phyloP scores from a whole-genome alignment of 2,329 filamentous ascomycete species.

The Shiraia sp. region DNA sequence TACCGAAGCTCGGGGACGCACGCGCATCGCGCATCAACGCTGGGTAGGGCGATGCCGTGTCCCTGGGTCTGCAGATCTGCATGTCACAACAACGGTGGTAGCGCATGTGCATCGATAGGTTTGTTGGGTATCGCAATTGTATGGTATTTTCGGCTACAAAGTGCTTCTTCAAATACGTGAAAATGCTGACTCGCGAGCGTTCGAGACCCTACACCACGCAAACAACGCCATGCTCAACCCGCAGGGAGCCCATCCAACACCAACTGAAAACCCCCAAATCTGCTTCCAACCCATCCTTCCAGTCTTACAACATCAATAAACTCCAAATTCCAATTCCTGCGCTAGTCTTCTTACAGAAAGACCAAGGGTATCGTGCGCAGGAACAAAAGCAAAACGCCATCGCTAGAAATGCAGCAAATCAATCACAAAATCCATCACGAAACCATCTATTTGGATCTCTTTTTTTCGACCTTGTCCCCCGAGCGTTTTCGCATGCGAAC shows the following conservation, averaged over 20 bases:
- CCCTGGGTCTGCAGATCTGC: conserved; percentile 13
- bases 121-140: no score
- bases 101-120: background rate
- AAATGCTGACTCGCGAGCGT: conserved; percentile 16
- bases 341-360: conserved; percentile 8
- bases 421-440: conserved; percentile 3
- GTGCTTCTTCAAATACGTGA: conserved; percentile 3
- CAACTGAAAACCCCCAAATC: background rate
- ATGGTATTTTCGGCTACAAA: conserved; percentile 17
- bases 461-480: conserved; percentile 20
- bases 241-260: conserved; percentile 30
- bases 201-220: conserved; percentile 3
- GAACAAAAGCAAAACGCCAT: conserved; percentile 33
- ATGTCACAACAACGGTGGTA: conserved; percentile 4
- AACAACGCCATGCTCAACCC: conserved; percentile 40
- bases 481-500: conserved; percentile 40
- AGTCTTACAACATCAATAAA: conserved; percentile 1
- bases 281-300: background rate
- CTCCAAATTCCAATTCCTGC: conserved; percentile 4
- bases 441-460: conserved; percentile 20
- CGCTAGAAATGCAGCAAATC: conserved; percentile 29
- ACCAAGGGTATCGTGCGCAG: conserved; percentile 33
- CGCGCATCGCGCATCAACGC: conserved; percentile 19
- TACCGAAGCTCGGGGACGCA: conserved; percentile 21
- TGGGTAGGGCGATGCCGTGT: conserved; percentile 11